These are phyloP conservation scores for Pseudopyrenochaeta lycopersici DNA, from an alignment of 2,329 filamentous ascomycete species.

Conservation along the genomic window DNA sequence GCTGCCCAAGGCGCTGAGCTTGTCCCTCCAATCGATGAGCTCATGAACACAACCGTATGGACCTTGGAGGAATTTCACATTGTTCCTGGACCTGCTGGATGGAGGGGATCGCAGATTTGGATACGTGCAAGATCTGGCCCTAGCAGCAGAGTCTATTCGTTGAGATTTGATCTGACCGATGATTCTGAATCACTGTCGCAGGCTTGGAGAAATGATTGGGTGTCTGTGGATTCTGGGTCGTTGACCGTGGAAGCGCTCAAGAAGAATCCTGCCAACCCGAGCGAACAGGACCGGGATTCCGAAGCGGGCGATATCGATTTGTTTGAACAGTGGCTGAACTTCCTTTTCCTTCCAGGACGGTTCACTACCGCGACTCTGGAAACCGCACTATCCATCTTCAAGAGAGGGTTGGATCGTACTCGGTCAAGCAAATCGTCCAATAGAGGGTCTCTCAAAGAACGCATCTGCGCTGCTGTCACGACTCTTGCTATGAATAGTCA, in stretches of 20 bases:
- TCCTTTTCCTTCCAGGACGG: constrained; percentile 82
- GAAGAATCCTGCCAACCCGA: constrained; percentile 49
- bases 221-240: constrained; percentile 53
- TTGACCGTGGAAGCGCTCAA: constrained; percentile 53
- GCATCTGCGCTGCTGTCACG: constrained; percentile 76
- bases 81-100: constrained; percentile 46
- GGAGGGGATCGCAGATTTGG: constrained; percentile 56
- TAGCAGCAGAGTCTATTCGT: constrained; percentile 70
- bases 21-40: constrained; percentile 66
- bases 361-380: constrained; percentile 84
- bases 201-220: constrained; percentile 70
- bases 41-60: constrained; percentile 62
- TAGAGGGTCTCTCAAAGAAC: constrained; percentile 73
- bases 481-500: constrained; percentile 73
- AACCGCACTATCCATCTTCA: constrained; percentile 83
- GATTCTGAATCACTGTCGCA: constrained; percentile 69
- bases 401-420: constrained; percentile 63
- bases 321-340: constrained; percentile 82
- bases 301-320: constrained; percentile 59
- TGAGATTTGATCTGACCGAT: constrained; percentile 76
- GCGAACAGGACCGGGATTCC: constrained; percentile 40
- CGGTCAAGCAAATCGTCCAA: constrained; percentile 15
- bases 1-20: constrained; percentile 71
- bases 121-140: constrained; percentile 64
- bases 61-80: constrained; percentile 59